phyloP scores from a whole-genome alignment of 169 alveolate species.

The Plasmodium sp. region DNA sequence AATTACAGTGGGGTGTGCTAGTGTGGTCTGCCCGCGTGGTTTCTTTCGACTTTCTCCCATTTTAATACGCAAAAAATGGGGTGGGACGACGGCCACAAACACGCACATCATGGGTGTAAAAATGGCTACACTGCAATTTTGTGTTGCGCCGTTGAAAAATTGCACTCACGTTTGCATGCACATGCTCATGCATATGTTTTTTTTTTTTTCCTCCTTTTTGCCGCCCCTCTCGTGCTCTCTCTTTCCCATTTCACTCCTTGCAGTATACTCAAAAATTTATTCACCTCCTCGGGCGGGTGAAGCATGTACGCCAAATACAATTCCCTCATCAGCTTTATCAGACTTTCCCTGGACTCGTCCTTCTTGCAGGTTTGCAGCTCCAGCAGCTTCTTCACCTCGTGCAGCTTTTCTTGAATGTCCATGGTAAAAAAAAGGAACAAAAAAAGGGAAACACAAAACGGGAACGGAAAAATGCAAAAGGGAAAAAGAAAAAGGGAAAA shows the following conservation, averaged over 20 bases:
- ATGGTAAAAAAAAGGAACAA: conserved; percentile 5
- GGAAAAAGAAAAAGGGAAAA: not conserved
- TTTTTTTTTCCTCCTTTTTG: not conserved
- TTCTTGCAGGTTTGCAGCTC: conserved; percentile 53
- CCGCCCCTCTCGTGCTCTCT: not conserved
- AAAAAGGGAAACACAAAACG: not conserved
- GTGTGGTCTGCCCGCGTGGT: not conserved
- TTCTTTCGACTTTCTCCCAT: not conserved
- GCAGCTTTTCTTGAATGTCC: conserved; percentile 30
- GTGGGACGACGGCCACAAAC: not conserved
- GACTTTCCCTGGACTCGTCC: conserved; percentile 60
- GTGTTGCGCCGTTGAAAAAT: not conserved
- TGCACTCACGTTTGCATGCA: not conserved
- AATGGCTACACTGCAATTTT: not conserved
- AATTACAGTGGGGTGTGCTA: not conserved
- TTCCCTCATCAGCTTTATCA: conserved; percentile 29
- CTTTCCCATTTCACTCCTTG: not conserved
- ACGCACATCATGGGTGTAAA: not conserved
- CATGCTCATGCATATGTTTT: not conserved
- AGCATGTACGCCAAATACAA: conserved; percentile 24
- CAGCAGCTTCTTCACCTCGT: conserved; percentile 29
- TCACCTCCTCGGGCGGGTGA: not conserved
- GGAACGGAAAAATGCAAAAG: not conserved
- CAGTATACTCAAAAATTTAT: not conserved
- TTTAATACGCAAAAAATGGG: not conserved